A percentile compares a stretch with the other conserved stretches of the same genome.
phyloP scores from a whole-genome alignment of 2,329 filamentous ascomycete species.

The Penicillium sp. region DNA sequence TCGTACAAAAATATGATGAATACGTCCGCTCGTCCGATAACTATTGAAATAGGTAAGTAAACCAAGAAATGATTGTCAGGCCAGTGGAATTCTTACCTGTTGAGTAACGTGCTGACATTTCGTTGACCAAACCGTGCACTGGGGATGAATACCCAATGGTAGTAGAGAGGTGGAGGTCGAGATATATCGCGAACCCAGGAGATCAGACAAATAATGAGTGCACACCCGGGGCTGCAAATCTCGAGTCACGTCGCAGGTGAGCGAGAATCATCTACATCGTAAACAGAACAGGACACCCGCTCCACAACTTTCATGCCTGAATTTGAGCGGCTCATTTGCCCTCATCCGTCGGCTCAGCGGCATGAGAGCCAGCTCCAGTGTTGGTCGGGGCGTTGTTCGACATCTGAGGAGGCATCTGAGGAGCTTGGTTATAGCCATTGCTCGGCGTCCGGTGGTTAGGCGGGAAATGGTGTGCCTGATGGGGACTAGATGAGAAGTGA shows the following conservation, averaged over 20 bases:
- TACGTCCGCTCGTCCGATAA: slow-evolving; percentile 19
- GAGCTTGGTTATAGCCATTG: slow-evolving; percentile 57
- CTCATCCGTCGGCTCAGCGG: slow-evolving; percentile 51
- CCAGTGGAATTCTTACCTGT: slow-evolving; percentile 10
- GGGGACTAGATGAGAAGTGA: slow-evolving; percentile 68
- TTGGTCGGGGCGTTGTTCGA: slow-evolving; percentile 42
- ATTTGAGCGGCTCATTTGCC: slow-evolving; percentile 48
- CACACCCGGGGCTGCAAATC: neutral
- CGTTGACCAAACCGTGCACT: slow-evolving; percentile 11
- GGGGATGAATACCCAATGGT: slow-evolving; percentile 5
- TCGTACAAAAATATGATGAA: slow-evolving; percentile 16
- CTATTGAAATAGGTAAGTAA: neutral
- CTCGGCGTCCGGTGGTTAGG: slow-evolving; percentile 60
- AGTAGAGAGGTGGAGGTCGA: slow-evolving; percentile 12
- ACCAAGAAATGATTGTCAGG: neutral
- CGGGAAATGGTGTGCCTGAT: slow-evolving; percentile 65
- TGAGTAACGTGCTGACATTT: slow-evolving; percentile 15
- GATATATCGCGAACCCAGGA: slow-evolving; percentile 8
- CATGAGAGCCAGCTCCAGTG: slow-evolving; percentile 43
- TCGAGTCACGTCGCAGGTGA: slow-evolving; percentile 10
- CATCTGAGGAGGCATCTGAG: slow-evolving; percentile 50
- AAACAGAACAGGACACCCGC: slow-evolving; percentile 2
- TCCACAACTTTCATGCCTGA: slow-evolving; percentile 10
- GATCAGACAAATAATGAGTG: slow-evolving; percentile 12
- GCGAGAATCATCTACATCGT: neutral